Evolutionary conservation across 345 rosid species (phyloP), one percentile per base, ranked within the genome.

Genomic region (Euphorbia tirucalli): DNA sequence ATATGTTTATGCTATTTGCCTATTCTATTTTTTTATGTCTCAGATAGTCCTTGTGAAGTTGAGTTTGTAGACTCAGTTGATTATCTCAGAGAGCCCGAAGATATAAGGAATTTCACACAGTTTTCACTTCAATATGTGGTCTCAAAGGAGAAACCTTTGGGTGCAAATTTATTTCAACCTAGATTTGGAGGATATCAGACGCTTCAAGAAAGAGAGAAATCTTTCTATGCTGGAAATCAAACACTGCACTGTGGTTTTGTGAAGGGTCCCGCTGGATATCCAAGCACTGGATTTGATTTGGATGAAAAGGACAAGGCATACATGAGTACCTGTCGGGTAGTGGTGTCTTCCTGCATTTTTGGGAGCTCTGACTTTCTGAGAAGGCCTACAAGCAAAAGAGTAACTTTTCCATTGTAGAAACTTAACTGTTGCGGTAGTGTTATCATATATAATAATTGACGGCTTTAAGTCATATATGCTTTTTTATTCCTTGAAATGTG

Each of bases 281-380:
- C 85, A 18, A 82, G 84, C 79, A 66, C 82, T 63, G 90, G 88
- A 49, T 93, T 91, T 21, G 90, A 91, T 75, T 72, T 93, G 75
- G 86, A 79, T 30, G 92, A 84, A 71, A 84, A 56, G 68, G 94
- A 93, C 75, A 86, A 75, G 75, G 83, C 81, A 4, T 93, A 84
- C 71, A 88, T 93, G 97, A 87, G 81, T 73, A 82, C 82, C 70
- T 93, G 97, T 81, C 60, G 41, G 63, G 77, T 93, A 70, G 88
- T 81, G 2, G 98, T 93, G 32, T 90, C 98, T 75, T 91, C 98
- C 76, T 94, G 98, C 86, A 94, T 94, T 58, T 91, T 94, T 16
- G 97, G 97, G 58, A 91, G 89, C 86, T 91, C 90, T 77, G 98
- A 94, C 83, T 91, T 91, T 78, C 78, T 94, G 70, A 85, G 98